phyloP scores from a whole-genome alignment of 176 grass and related monocot genomes.

The Microstegium vimineum region DNA sequence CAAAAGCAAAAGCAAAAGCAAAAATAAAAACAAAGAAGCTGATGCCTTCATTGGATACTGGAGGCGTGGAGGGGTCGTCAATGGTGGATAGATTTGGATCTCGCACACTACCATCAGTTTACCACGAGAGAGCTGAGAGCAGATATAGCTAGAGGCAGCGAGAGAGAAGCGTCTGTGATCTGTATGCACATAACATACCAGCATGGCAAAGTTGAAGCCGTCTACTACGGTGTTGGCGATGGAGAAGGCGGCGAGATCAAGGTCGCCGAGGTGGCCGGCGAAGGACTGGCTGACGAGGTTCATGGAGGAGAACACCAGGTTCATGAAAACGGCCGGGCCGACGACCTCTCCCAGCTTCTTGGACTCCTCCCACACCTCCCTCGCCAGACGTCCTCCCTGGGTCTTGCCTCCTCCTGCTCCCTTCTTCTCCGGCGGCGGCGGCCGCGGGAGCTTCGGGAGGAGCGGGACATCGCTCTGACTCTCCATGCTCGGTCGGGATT shows the following conservation, averaged over 20 bases:
- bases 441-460: too few species aligned
- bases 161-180: not conserved
- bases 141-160: not conserved
- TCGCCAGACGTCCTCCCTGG: not conserved
- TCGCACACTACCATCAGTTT: not conserved
- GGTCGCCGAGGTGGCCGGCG: conserved; percentile 49
- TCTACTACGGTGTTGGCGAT: conserved; percentile 31
- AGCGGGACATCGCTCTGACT: too few species aligned
- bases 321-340: conserved; percentile 12
- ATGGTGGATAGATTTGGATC: not conserved
- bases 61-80: too few species aligned
- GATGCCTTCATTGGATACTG: not conserved
- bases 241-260: conserved; percentile 46
- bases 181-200: conserved; percentile 22
- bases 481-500: too few species aligned
- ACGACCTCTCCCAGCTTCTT: conserved; percentile 26
- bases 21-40: not conserved
- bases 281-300: conserved; percentile 45
- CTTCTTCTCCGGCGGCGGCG: too few species aligned
- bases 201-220: conserved; percentile 32
- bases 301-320: conserved; percentile 7
- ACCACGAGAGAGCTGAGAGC: not conserved
- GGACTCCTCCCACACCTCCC: conserved; percentile 14
- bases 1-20: too few species aligned
- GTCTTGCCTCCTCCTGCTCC: not conserved